Evolutionary conservation across 495 filamentous ascomycete genomes (phyloP).

Genomic region (Neurospora tetraspora): DNA sequence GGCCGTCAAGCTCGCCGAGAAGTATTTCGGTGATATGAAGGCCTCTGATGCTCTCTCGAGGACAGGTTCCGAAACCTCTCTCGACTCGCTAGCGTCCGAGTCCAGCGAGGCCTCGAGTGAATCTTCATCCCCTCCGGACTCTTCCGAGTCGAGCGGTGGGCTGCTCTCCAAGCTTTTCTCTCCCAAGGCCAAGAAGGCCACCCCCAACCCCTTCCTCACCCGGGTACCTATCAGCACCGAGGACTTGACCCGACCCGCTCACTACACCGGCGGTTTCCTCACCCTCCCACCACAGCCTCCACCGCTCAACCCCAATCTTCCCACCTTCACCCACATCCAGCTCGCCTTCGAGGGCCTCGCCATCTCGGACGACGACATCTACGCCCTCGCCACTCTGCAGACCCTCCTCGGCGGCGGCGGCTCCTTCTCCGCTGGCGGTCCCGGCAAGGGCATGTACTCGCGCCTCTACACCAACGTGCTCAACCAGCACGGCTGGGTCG

Average conservation of each 20-base stretch:
- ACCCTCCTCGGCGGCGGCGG: slow-evolving; percentile 93
- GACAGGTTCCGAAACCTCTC: slow-evolving; percentile 42
- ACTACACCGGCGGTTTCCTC: slow-evolving; percentile 90
- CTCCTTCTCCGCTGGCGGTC: slow-evolving; percentile 94
- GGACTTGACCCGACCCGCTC: slow-evolving; percentile 56
- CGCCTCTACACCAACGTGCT: slow-evolving; percentile 95
- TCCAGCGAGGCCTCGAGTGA: slow-evolving; percentile 24
- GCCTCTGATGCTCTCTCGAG: slow-evolving; percentile 42
- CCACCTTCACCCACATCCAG: slow-evolving; percentile 80
- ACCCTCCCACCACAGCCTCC: slow-evolving; percentile 70
- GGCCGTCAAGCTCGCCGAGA: slow-evolving; percentile 68
- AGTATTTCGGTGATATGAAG: slow-evolving; percentile 89
- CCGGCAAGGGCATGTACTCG: slow-evolving; percentile 98
- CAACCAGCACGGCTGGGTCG: slow-evolving; percentile 95
- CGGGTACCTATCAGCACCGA: slow-evolving; percentile 33
- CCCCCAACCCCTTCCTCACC: slow-evolving; percentile 32
- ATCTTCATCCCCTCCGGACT: slow-evolving; percentile 30
- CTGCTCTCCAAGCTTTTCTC: slow-evolving; percentile 60
- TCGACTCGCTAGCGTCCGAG: slow-evolving; percentile 32
- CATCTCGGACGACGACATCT: slow-evolving; percentile 84
- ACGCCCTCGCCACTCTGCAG: slow-evolving; percentile 91
- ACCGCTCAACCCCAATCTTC: slow-evolving; percentile 67
- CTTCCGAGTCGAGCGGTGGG: slow-evolving; percentile 38
- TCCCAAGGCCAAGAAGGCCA: slow-evolving; percentile 81
- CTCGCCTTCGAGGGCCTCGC: slow-evolving; percentile 92